These are phyloP conservation scores for Boletus coccyginus DNA, from an alignment of 768 basidiomycete species.

Conservation along the genomic window DNA sequence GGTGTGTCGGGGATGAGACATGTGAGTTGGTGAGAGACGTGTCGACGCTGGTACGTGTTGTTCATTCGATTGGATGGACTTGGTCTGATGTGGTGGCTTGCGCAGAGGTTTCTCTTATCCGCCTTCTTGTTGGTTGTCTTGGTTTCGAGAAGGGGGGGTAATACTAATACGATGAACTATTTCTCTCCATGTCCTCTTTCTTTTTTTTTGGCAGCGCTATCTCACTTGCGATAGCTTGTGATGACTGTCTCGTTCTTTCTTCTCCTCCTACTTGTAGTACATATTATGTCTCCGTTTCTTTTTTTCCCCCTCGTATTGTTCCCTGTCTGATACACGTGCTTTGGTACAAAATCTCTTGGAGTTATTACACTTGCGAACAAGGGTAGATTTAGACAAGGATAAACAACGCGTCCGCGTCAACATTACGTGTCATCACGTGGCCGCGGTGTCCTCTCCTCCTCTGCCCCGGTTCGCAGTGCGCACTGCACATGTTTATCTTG, in stretches of 20 bases:
- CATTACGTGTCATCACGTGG: slow-evolving; percentile 9
- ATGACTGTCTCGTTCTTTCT: neutral
- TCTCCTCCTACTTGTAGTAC: neutral
- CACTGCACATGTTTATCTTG: neutral
- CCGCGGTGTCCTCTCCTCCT: neutral
- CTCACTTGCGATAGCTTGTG: neutral
- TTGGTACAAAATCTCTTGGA: neutral
- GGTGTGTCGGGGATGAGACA: slow-evolving; percentile 25
- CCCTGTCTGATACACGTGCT: neutral
- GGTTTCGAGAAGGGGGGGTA: slow-evolving; percentile 6
- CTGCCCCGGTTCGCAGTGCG: neutral
- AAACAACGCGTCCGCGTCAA: slow-evolving; percentile 17
- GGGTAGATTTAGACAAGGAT: neutral
- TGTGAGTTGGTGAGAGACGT: slow-evolving; percentile 19
- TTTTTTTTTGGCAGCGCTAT: slow-evolving; percentile 3
- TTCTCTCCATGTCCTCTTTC: neutral
- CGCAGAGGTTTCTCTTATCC: neutral
- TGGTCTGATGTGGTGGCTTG: neutral
- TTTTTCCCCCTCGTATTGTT: neutral
- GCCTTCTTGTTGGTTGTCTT: slow-evolving; percentile 19
- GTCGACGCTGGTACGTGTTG: slow-evolving; percentile 8
- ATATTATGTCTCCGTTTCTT: neutral
- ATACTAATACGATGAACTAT: slow-evolving; percentile 20
- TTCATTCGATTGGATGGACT: neutral
- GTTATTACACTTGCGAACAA: neutral